phyloP scores from a whole-genome alignment of 1,284 basidiomycete species.

The Ganoderma lingzhi region DNA sequence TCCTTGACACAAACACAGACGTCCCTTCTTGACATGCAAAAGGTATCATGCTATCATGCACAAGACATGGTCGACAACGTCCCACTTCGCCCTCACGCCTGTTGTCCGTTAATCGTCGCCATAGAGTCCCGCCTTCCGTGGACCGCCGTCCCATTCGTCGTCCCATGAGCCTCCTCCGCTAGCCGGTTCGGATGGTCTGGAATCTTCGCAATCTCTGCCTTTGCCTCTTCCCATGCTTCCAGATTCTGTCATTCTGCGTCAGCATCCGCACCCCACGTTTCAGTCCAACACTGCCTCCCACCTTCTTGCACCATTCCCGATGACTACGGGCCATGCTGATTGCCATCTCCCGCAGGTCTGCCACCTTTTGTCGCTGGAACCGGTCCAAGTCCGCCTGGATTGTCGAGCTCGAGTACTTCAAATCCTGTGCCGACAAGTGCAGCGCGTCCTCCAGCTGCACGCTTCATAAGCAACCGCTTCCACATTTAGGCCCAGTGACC shows the following conservation, averaged over 20 bases:
- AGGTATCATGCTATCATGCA: no score
- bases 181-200: slow-evolving; percentile 85
- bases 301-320: slow-evolving; percentile 95
- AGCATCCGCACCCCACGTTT: background rate
- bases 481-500: background rate
- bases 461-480: slow-evolving; percentile 5
- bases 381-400: slow-evolving; percentile 98
- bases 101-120: slow-evolving; percentile 56
- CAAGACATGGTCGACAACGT: background rate
- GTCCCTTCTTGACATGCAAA: background rate
- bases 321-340: slow-evolving; percentile 92
- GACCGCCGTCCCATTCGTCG: slow-evolving; percentile 20
- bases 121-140: slow-evolving; percentile 60
- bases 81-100: background rate
- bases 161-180: slow-evolving; percentile 44
- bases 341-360: slow-evolving; percentile 92
- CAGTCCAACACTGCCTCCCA: slow-evolving; percentile 42
- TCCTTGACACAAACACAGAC: slow-evolving; percentile 1
- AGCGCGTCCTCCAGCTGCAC: slow-evolving; percentile 89
- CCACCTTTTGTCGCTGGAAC: slow-evolving; percentile 98
- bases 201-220: slow-evolving; percentile 89
- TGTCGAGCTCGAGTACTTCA: slow-evolving; percentile 95
- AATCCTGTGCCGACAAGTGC: slow-evolving; percentile 88
- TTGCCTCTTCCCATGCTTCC: slow-evolving; percentile 96
- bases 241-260: slow-evolving; percentile 75